Base-by-base conservation (phyloP, 805 yeast species). In the Lipomyces mesembrius region DNA sequence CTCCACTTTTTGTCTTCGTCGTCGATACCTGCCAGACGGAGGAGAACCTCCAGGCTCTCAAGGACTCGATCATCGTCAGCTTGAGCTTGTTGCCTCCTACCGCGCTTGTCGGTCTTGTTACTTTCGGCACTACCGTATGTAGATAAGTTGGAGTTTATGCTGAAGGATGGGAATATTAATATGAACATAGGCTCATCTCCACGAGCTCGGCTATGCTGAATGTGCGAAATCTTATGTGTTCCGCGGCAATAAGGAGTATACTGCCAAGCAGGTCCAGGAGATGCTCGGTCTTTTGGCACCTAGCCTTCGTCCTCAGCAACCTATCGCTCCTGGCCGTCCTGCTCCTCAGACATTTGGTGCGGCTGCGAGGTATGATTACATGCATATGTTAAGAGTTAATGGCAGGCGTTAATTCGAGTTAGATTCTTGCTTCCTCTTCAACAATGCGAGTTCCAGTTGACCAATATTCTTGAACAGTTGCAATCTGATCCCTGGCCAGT, bases 1-100 rank as follows among this genome's bases (percentile, higher is more conserved):
- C 97, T 8, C 97, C 98, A 9, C 85, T 91, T 58, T 93, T 91
- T 77, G 79, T 92, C 65, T 91, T 91, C 75, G 92, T 91, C 37
- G 87, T 93, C 71, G 98, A 93, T 78, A 80, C 92, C 69, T 91
- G 97, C 77, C 94, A 94, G 79, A 96, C 92, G 75, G 88, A 86
- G 65, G 98, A 92, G 73, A 92, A 91, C 76, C 83, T 93, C 74
- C 86, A 87, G 76, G 90, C 96, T 2, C 83, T 93, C 78, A 91
- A 90, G 75, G 96, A 91, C 72, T 83, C 94, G 43, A 83, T 92
- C 74, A 84, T 90, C 60, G 84, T 90, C 63, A 87, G 95, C 1
- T 82, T 93, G 72, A 84, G 90, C 60, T 80, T 91, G 73, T 84
- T 94, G 74, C 98, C 98, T 17, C 95, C 96, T 54, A 92, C 93